Percentiles rank a stretch among this genome's conserved stretches.
Evolutionary conservation across 768 basidiomycete genomes (phyloP).

Genomic region (Trametes cingulata): DNA sequence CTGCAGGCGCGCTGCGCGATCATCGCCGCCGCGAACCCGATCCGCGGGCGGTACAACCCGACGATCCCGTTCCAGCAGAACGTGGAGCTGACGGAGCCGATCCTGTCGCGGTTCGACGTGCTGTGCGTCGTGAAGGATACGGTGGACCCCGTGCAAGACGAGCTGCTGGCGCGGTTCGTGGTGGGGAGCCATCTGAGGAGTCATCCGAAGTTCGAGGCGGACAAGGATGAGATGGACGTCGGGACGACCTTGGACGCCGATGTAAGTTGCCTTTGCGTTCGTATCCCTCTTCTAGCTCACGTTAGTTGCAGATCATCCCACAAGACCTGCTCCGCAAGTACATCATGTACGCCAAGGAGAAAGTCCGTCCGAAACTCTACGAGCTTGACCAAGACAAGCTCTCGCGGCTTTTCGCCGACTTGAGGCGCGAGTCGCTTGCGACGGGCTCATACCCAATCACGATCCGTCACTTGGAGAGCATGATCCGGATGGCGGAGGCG

Average conservation of each 20-base stretch:
- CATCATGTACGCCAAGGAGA: constrained; percentile 98
- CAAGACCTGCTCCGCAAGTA: constrained; percentile 97
- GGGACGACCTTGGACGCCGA: constrained; percentile 87
- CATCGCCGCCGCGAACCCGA: constrained; percentile 96
- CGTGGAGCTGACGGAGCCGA: constrained; percentile 97
- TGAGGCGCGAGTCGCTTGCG: constrained; percentile 92
- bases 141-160: constrained; percentile 96
- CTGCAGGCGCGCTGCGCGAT: constrained; percentile 97
- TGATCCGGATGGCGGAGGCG: constrained; percentile 99
- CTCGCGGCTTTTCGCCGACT: constrained; percentile 88
- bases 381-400: constrained; percentile 97
- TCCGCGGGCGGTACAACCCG: constrained; percentile 96
- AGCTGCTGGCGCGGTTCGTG: constrained; percentile 95
- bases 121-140: constrained; percentile 97
- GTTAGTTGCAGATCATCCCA: constrained; percentile 74
- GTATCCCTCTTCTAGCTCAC: background rate
- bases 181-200: constrained; percentile 94
- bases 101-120: constrained; percentile 96
- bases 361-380: constrained; percentile 88
- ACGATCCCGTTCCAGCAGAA: constrained; percentile 99
- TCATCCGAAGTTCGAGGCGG: constrained; percentile 89
- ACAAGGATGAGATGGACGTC: constrained; percentile 92
- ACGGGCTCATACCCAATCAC: constrained; percentile 99
- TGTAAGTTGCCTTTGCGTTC: constrained; percentile 49
- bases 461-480: constrained; percentile 95